Evolutionary conservation across 768 basidiomycete genomes (phyloP).

Genomic region (Russula brevipes): DNA sequence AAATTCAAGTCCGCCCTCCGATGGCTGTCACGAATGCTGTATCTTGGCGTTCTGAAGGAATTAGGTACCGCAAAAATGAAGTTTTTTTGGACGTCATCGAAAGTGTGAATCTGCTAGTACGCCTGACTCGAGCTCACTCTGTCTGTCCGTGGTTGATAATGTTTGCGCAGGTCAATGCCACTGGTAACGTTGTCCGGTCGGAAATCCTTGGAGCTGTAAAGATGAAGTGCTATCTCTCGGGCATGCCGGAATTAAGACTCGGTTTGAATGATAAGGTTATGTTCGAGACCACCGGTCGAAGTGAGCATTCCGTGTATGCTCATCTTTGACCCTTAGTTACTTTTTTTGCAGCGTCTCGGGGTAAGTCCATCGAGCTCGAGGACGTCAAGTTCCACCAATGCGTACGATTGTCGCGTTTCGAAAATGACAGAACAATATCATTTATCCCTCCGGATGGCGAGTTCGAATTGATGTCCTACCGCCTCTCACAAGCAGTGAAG

Average conservation of each 20-base stretch:
- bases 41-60: conserved; percentile 97
- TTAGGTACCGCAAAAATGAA: conserved; percentile 97
- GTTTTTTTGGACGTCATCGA: conserved; percentile 99
- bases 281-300: conserved; percentile 96
- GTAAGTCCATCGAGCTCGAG: conserved; percentile 99
- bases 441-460: conserved; percentile 99
- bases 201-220: conserved; percentile 98
- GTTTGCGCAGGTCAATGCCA: conserved; percentile 76
- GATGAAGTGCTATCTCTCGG: conserved; percentile 99
- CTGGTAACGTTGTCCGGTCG: conserved; percentile 93
- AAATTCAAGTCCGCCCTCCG: conserved; percentile 78
- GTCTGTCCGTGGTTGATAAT: neutral
- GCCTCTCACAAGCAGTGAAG: conserved; percentile 94
- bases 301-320: conserved; percentile 43
- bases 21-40: conserved; percentile 98
- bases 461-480: conserved; percentile 97
- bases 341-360: conserved; percentile 57
- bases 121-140: conserved; percentile 26
- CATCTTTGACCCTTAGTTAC: neutral
- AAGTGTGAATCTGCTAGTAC: conserved; percentile 89
- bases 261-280: conserved; percentile 99
- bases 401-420: conserved; percentile 92
- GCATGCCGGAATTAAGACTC: conserved; percentile 97
- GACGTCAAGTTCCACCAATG: conserved; percentile 99
- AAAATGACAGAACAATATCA: conserved; percentile 97